A percentile compares a stretch with the other conserved stretches of the same genome.
These are phyloP conservation scores for Turnera subulata DNA, from an alignment of 345 rosid genomes.

Conservation along the genomic window DNA sequence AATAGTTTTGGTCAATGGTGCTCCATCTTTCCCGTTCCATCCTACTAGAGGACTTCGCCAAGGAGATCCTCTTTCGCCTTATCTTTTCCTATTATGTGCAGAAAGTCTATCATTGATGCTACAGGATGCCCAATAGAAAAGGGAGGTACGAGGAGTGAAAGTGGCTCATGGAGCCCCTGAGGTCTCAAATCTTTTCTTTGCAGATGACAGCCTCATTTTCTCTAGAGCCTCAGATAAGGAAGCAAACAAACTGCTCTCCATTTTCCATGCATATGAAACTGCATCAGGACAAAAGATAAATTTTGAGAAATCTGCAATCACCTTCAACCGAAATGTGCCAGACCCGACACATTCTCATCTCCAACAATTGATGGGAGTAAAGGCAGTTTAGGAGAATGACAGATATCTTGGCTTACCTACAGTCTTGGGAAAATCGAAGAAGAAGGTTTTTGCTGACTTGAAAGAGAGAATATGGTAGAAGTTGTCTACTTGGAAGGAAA, in stretches of 20 bases:
- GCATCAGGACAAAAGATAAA: not conserved
- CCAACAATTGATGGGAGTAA: not conserved
- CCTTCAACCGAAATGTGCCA: not conserved
- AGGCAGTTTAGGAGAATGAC: rapidly evolving
- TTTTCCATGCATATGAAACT: not conserved
- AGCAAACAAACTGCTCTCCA: not conserved
- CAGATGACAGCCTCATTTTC: not conserved
- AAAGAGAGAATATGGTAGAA: not conserved
- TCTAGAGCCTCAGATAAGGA: not conserved
- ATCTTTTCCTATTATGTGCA: not conserved
- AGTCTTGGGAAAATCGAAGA: no score
- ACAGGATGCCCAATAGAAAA: no score
- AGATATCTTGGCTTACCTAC: not conserved
- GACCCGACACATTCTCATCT: rapidly evolving
- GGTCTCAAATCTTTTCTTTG: not conserved
- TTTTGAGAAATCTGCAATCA: not conserved
- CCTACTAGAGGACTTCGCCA: not conserved
- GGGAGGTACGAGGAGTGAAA: not conserved
- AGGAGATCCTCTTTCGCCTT: not conserved
- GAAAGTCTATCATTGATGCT: not conserved
- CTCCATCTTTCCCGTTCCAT: not conserved
- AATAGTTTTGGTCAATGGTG: not conserved
- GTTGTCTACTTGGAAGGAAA: not conserved
- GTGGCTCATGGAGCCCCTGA: not conserved
- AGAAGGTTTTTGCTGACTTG: no score